These are phyloP conservation scores for Rhododendron simsii DNA, from an alignment of 148 eudicot genomes.

Conservation along the genomic window DNA sequence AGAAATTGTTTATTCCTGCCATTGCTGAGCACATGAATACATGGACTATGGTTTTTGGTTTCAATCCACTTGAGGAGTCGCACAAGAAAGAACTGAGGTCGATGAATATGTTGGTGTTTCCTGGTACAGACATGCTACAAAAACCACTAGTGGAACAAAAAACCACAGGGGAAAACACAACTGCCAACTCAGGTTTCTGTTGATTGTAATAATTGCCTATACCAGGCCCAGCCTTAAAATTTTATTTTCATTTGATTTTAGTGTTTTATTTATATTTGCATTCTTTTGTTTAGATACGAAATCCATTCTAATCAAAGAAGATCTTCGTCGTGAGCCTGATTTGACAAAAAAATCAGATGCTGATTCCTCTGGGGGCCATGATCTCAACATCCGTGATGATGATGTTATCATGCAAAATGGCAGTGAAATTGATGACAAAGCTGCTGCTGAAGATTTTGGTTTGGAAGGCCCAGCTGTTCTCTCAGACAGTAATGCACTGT, in stretches of 20 bases:
- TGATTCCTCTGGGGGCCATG: slow-evolving; percentile 31
- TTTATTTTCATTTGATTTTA: neutral
- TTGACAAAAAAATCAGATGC: slow-evolving; percentile 25
- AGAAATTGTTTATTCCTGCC: slow-evolving; percentile 86
- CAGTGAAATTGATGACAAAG: slow-evolving; percentile 21
- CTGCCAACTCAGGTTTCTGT: slow-evolving; percentile 25
- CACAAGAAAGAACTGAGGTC: slow-evolving; percentile 66
- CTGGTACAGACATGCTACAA: slow-evolving; percentile 89
- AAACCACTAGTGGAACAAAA: slow-evolving; percentile 49
- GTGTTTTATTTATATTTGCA: slow-evolving; percentile 7
- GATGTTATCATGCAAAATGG: slow-evolving; percentile 16
- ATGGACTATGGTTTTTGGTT: slow-evolving; percentile 80
- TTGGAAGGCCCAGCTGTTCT: slow-evolving; percentile 22
- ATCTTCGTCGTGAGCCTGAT: slow-evolving; percentile 23
- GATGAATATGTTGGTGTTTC: slow-evolving; percentile 89
- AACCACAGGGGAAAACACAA: slow-evolving; percentile 24
- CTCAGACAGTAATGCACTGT: slow-evolving; percentile 13
- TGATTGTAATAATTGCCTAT: neutral
- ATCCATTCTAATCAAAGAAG: slow-evolving; percentile 17
- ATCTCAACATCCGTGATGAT: slow-evolving; percentile 21
- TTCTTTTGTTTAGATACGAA: slow-evolving; percentile 24
- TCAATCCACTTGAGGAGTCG: slow-evolving; percentile 53
- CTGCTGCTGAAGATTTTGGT: slow-evolving; percentile 20
- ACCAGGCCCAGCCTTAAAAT: neutral
- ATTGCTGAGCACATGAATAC: slow-evolving; percentile 90